Evolutionary conservation across 352 stramenopile genomes (phyloP).

Genomic region (Globisporangium yorkense): DNA sequence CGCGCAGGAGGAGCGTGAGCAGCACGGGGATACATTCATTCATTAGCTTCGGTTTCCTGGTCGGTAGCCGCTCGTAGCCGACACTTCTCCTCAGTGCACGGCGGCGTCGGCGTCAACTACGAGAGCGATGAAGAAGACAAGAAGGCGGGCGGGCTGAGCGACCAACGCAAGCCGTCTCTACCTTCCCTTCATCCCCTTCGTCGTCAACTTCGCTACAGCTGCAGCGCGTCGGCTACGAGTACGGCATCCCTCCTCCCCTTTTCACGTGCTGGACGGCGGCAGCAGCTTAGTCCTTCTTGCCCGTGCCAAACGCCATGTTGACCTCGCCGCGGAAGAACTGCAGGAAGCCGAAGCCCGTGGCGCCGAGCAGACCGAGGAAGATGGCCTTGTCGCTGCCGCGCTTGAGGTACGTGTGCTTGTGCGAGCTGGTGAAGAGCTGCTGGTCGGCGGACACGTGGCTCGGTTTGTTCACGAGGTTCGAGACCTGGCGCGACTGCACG

Average conservation of each 20-base stretch:
- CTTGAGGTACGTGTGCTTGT: conserved; percentile 64
- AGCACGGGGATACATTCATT: not conserved
- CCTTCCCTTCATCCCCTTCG: not conserved
- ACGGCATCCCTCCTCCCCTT: not conserved
- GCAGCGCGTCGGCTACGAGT: not conserved
- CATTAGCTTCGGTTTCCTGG: not conserved
- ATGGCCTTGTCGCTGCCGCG: conserved; percentile 47
- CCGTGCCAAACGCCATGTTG: conserved; percentile 57
- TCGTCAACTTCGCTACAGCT: not conserved
- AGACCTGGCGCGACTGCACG: conserved; percentile 40
- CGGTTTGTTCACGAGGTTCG: conserved; percentile 63
- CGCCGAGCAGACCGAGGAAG: conserved; percentile 27
- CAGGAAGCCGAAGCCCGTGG: conserved; percentile 45
- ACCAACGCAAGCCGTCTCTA: not conserved
- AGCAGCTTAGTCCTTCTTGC: conserved; percentile 66
- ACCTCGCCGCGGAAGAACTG: conserved; percentile 61
- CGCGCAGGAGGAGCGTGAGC: not conserved
- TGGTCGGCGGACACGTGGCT: conserved; percentile 53
- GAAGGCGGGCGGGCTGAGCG: not conserved
- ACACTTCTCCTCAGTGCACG: too few relatives aligned
- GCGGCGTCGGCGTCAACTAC: too few relatives aligned
- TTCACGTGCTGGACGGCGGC: not conserved
- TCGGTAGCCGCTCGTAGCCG: too few relatives aligned
- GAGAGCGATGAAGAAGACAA: conserved; percentile 4
- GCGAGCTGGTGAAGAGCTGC: conserved; percentile 58